A percentile compares a stretch with the other conserved stretches of the same genome.
Evolutionary conservation across 2,329 filamentous ascomycete species (phyloP).

Genomic region (Aspergillus ochraceus): DNA sequence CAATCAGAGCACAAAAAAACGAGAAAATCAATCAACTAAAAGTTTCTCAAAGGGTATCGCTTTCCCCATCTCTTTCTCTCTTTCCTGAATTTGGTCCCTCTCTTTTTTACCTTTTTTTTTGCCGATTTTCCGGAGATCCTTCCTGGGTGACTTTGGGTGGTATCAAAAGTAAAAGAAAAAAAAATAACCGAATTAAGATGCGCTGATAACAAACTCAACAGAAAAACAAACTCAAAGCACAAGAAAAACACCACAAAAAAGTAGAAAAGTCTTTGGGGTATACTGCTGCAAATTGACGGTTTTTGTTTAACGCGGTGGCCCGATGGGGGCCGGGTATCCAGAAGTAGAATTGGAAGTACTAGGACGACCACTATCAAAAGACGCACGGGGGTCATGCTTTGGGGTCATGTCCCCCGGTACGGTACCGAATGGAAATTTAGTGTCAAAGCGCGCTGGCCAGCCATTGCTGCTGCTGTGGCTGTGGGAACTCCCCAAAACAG

Average conservation of each 20-base stretch:
- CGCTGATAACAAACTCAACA: conserved; percentile 39
- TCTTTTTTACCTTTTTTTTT: conserved; percentile 1
- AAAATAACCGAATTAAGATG: conserved; percentile 21
- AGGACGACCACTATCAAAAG: conserved; percentile 86
- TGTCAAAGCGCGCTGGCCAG: conserved; percentile 58
- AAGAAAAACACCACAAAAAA: conserved; percentile 27
- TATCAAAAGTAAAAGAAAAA: conserved; percentile 28
- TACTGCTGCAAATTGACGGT: conserved; percentile 47
- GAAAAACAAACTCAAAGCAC: conserved; percentile 40
- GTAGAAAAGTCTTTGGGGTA: conserved; percentile 42
- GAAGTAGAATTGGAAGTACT: conserved; percentile 96
- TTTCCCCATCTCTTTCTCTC: conserved; percentile 3
- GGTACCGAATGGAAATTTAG: conserved; percentile 63
- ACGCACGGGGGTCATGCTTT: conserved; percentile 78
- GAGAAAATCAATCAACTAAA: conserved; percentile 10
- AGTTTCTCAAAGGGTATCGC: conserved; percentile 1
- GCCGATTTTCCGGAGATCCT: conserved; percentile 5
- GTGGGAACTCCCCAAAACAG: conserved; percentile 53
- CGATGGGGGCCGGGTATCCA: conserved; percentile 92
- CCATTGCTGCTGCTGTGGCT: conserved; percentile 62
- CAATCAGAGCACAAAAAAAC: conserved; percentile 14
- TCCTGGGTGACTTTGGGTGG: conserved; percentile 25
- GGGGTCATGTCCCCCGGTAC: conserved; percentile 77
- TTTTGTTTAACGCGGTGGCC: conserved; percentile 78
- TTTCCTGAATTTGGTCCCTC: conserved; percentile 3